phyloP scores from a whole-genome alignment of 2,329 filamentous ascomycete species.

The Fusarium sp. region DNA sequence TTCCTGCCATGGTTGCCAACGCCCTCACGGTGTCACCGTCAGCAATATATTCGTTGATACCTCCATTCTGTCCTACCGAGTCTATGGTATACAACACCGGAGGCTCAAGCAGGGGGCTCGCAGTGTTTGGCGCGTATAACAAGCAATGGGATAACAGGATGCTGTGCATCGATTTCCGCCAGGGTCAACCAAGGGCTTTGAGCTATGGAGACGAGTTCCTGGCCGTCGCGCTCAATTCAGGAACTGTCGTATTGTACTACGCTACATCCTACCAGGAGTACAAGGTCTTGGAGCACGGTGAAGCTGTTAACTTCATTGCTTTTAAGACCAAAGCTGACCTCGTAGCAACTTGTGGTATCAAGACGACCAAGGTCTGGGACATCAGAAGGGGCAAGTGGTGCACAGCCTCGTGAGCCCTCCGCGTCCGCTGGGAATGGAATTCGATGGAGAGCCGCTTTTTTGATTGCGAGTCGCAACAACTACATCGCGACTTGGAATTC shows the following conservation, averaged over 20 bases:
- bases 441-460: slow-evolving; percentile 43
- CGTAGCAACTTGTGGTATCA: slow-evolving; percentile 48
- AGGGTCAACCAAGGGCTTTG: slow-evolving; percentile 40
- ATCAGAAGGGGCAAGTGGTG: slow-evolving; percentile 42
- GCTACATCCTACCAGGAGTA: slow-evolving; percentile 45
- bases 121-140: slow-evolving; percentile 41
- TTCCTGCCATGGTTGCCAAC: slow-evolving; percentile 47
- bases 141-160: slow-evolving; percentile 50
- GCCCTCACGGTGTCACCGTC: slow-evolving; percentile 46
- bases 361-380: slow-evolving; percentile 49
- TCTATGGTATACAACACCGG: slow-evolving; percentile 42
- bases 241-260: slow-evolving; percentile 42
- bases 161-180: slow-evolving; percentile 44
- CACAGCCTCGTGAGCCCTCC: slow-evolving; percentile 41
- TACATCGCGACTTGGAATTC: slow-evolving; percentile 46
- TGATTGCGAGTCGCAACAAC: slow-evolving; percentile 45
- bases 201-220: slow-evolving; percentile 45
- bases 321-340: slow-evolving; percentile 47
- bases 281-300: slow-evolving; percentile 44
- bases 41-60: slow-evolving; percentile 48
- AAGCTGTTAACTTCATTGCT: slow-evolving; percentile 46
- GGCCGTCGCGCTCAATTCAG: slow-evolving; percentile 43
- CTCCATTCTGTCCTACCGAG: slow-evolving; percentile 48
- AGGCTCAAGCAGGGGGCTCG: slow-evolving; percentile 21
- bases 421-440: slow-evolving; percentile 42